Evolutionary conservation across 768 basidiomycete species (phyloP), one percentile per base, ranked within the genome.

Genomic region (Trametes meyenii): DNA sequence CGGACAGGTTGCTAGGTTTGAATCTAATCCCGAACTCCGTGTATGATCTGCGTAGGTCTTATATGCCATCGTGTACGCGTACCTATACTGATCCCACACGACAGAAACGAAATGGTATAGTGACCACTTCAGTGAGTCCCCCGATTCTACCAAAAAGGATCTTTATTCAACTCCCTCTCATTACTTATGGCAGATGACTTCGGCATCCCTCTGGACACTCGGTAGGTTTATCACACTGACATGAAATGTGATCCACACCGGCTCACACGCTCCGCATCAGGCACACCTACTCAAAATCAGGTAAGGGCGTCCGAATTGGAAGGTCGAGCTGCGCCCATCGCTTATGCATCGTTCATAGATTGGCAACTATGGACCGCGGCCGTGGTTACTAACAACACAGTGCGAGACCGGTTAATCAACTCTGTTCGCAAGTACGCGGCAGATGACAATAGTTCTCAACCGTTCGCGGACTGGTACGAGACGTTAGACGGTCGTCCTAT

Each of bases 391-490:
- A 67, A 69, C 46, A 71, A 67, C 5, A 49, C 66, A 2, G 69
- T 73, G 1, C 71, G 77, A 14, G 74, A 79, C 58, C 51, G 71
- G 44, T 70, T 78, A 63, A 67, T 78, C 50, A 68, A 63, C 51
- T 45, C 67, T 1, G 70, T 79, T 29, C 63, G 68, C 52, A 68
- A 67, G 8, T 77, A 74, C 61, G 74, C 74, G 2, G 70, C 74
- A 17, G 70, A 74, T 56, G 74, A 72, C 13, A 49, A 58, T 54
- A 75, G 67, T 66, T 67, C 65, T 16, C 67, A 70, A 59, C 76
- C 77, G 10, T n/a, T 78, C 0, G 71, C 73, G 0, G 83, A 85
- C 67, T 79, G 80, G 81, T 84, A 85, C 67, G 81, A 84, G 65
- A 83, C 83, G 1, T 74, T 72, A 4, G 75, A 80, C 60, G 85